Percentiles rank a stretch among this genome's conserved stretches.
Evolutionary conservation across 2,329 filamentous ascomycete species (phyloP).

Genomic region (Knufia fluminis): DNA sequence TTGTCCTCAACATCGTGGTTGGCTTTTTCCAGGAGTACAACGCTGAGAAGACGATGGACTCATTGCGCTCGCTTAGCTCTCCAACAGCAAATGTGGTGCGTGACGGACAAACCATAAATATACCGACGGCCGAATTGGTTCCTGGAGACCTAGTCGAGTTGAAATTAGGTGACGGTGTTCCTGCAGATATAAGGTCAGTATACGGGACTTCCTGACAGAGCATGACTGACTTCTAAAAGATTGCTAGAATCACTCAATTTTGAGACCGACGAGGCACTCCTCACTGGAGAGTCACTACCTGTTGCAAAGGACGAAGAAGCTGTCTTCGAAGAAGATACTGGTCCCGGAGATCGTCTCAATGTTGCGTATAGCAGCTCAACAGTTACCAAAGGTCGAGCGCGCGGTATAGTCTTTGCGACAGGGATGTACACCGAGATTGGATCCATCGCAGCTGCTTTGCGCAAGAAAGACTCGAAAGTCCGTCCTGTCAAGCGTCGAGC

Average conservation of each 20-base stretch:
- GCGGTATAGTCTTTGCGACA: slow-evolving; percentile 51
- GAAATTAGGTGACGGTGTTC: slow-evolving; percentile 40
- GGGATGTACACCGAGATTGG: slow-evolving; percentile 52
- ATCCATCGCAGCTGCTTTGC: slow-evolving; percentile 55
- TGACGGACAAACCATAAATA: slow-evolving; percentile 39
- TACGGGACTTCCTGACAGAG: slow-evolving; percentile 1
- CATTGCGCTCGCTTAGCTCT: slow-evolving; percentile 39
- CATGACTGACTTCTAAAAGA: neutral
- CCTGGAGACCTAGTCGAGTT: slow-evolving; percentile 50
- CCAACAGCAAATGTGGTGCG: slow-evolving; percentile 44
- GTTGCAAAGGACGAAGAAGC: slow-evolving; percentile 43
- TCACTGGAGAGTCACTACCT: slow-evolving; percentile 54
- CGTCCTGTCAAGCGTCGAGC: slow-evolving; percentile 45
- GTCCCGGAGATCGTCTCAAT: slow-evolving; percentile 53
- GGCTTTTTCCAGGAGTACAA: slow-evolving; percentile 47
- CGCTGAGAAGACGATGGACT: slow-evolving; percentile 47
- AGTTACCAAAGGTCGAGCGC: slow-evolving; percentile 53
- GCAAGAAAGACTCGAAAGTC: slow-evolving; percentile 46
- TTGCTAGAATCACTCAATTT: slow-evolving; percentile 48
- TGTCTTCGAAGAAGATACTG: slow-evolving; percentile 44
- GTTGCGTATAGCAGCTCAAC: slow-evolving; percentile 54
- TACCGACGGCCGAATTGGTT: slow-evolving; percentile 47
- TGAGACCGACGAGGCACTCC: slow-evolving; percentile 51
- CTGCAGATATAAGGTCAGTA: slow-evolving; percentile 33
- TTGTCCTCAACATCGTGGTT: slow-evolving; percentile 49